A percentile compares a stretch with the other conserved stretches of the same genome.
These are phyloP conservation scores for Priceomyces castillae DNA, from an alignment of 805 yeast species.

Conservation along the genomic window DNA sequence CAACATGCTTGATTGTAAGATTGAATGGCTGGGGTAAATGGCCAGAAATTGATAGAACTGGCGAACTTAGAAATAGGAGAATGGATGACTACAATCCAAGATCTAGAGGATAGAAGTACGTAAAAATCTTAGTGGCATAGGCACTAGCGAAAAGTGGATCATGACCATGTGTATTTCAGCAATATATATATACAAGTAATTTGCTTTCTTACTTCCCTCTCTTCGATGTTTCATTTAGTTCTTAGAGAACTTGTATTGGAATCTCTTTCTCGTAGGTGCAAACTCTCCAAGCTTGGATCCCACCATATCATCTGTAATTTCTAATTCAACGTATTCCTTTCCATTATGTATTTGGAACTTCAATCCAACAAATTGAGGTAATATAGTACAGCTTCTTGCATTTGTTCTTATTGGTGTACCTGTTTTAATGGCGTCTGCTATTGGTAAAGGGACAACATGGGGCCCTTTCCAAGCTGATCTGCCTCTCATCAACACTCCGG, in stretches of 20 bases:
- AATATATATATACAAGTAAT: background rate
- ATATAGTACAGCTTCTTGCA: constrained; percentile 89
- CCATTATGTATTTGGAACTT: constrained; percentile 96
- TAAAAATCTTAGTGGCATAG: too few species aligned
- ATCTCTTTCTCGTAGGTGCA: constrained; percentile 89
- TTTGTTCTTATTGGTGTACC: constrained; percentile 92
- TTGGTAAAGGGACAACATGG: constrained; percentile 90
- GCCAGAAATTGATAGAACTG: constrained; percentile 83
- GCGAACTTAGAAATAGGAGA: constrained; percentile 71
- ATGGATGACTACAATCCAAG: constrained; percentile 46
- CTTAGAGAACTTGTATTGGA: constrained; percentile 76
- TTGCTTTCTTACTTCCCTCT: background rate
- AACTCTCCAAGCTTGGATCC: constrained; percentile 94
- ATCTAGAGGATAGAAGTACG: constrained; percentile 1
- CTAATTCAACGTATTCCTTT: constrained; percentile 84
- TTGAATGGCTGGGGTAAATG: constrained; percentile 93
- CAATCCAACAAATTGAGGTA: constrained; percentile 94
- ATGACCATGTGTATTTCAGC: background rate
- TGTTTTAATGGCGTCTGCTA: constrained; percentile 75
- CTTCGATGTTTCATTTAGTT: constrained; percentile 32
- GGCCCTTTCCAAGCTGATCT: constrained; percentile 67
- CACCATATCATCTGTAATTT: constrained; percentile 92
- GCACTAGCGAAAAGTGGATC: background rate
- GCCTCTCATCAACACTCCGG: constrained; percentile 27
- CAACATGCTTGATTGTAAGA: constrained; percentile 83